A percentile compares a stretch with the other conserved stretches of the same genome.
Evolutionary conservation across 495 filamentous ascomycete species (phyloP).

Genomic region (Durotheca rogersii): DNA sequence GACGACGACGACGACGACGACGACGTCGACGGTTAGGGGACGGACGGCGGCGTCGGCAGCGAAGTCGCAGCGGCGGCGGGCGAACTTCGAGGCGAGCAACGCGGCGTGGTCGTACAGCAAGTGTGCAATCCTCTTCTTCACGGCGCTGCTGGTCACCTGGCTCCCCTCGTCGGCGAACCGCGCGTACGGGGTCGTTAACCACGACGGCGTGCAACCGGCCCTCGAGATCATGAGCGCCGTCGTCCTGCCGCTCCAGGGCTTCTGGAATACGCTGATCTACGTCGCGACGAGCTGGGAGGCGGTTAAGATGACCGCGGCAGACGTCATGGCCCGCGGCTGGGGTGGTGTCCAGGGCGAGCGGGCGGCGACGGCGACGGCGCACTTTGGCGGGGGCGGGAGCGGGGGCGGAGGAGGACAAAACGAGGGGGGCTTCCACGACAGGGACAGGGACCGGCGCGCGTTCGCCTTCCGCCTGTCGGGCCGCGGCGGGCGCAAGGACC

Average conservation of each 20-base stretch:
- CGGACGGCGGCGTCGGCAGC: too few species aligned
- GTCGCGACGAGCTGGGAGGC: constrained; percentile 60
- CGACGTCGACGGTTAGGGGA: constrained; percentile 12
- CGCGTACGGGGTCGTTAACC: constrained; percentile 65
- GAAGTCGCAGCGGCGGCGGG: constrained; percentile 30
- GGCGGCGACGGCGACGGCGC: too few species aligned
- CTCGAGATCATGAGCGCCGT: constrained; percentile 71
- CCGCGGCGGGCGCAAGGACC: constrained; percentile 18
- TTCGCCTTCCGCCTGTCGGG: constrained; percentile 19
- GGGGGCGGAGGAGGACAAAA: too few species aligned
- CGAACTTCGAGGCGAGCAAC: constrained; percentile 42
- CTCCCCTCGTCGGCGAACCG: constrained; percentile 80
- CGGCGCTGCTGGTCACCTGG: constrained; percentile 80
- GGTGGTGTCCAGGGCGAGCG: constrained; percentile 13
- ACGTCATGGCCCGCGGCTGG: constrained; percentile 6
- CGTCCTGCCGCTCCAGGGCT: constrained; percentile 81
- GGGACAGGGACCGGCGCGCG: constrained; percentile 21
- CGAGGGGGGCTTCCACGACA: too few species aligned
- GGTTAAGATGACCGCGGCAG: constrained; percentile 40
- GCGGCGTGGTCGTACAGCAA: constrained; percentile 80
- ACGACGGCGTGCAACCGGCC: constrained; percentile 52
- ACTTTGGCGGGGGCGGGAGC: too few species aligned
- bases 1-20: too few species aligned
- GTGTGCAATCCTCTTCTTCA: constrained; percentile 83
- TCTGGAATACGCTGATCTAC: constrained; percentile 86